These are phyloP conservation scores for Tulasnella sp. DNA, from an alignment of 768 basidiomycete genomes.

Conservation along the genomic window DNA sequence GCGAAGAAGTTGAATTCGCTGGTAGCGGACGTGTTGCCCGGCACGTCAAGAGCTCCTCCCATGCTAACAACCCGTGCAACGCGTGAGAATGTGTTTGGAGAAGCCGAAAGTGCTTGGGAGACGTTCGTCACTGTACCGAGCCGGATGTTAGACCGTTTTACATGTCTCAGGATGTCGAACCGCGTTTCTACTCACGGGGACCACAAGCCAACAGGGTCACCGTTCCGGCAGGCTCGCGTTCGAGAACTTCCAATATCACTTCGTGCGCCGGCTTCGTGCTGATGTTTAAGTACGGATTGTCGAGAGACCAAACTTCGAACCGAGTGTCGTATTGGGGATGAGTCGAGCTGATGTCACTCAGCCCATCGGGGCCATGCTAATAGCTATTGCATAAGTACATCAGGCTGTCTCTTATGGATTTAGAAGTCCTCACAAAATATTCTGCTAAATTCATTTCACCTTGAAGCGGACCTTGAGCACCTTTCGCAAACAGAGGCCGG, in stretches of 20 bases:
- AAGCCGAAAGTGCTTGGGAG: conserved; percentile 24
- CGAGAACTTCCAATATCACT: conserved; percentile 17
- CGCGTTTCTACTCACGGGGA: conserved; percentile 16
- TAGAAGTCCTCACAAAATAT: conserved; percentile 19
- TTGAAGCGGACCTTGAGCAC: conserved; percentile 21
- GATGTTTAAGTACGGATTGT: conserved; percentile 3
- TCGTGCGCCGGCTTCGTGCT: conserved; percentile 13
- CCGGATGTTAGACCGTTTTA: too few relatives aligned
- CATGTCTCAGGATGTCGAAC: too few relatives aligned
- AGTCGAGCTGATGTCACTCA: conserved; percentile 19
- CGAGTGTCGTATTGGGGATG: conserved; percentile 20
- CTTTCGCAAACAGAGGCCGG: conserved; percentile 16
- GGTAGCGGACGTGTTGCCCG: conserved; percentile 32
- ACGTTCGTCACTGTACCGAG: conserved; percentile 28
- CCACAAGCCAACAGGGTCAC: conserved; percentile 20
- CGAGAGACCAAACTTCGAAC: neutral
- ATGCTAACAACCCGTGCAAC: conserved; percentile 28
- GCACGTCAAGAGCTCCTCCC: conserved; percentile 33
- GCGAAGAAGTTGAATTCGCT: conserved; percentile 33
- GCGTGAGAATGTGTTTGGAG: conserved; percentile 23
- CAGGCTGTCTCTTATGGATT: neutral
- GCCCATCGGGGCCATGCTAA: conserved; percentile 24
- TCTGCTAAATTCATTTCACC: conserved; percentile 19
- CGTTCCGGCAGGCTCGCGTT: conserved; percentile 7
- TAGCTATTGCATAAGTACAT: neutral